These are phyloP conservation scores for Hanseniaspora mollemarum DNA, from an alignment of 805 yeast genomes.

Conservation along the genomic window DNA sequence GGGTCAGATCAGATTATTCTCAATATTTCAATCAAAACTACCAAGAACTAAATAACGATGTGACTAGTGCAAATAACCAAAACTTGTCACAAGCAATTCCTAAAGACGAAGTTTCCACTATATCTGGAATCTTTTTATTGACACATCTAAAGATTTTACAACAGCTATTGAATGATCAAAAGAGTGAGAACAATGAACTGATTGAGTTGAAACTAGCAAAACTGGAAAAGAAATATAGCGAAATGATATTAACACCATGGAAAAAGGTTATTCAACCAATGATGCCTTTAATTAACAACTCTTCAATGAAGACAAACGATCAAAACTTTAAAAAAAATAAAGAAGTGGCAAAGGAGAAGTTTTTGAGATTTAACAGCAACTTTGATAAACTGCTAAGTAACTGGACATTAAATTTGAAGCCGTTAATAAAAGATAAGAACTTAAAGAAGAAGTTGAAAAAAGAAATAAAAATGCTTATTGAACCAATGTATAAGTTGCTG, in stretches of 20 bases:
- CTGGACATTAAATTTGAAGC: slow-evolving; percentile 35
- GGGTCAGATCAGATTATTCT: slow-evolving; percentile 1
- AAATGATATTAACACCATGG: slow-evolving; percentile 69
- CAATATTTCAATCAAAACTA: slow-evolving; percentile 10
- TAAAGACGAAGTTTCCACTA: slow-evolving; percentile 28
- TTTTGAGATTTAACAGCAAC: slow-evolving; percentile 65
- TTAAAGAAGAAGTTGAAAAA: slow-evolving; percentile 52
- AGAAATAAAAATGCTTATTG: slow-evolving; percentile 60
- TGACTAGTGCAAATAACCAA: background rate
- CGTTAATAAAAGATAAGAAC: slow-evolving; percentile 54
- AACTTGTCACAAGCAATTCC: background rate
- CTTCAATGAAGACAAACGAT: slow-evolving; percentile 52
- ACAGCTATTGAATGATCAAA: slow-evolving; percentile 36
- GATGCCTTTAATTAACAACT: slow-evolving; percentile 9
- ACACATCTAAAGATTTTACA: slow-evolving; percentile 67
- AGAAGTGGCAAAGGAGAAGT: slow-evolving; percentile 74
- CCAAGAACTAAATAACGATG: background rate
- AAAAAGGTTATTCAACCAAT: slow-evolving; percentile 54
- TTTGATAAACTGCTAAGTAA: slow-evolving; percentile 66
- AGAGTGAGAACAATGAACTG: slow-evolving; percentile 37
- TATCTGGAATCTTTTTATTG: slow-evolving; percentile 57
- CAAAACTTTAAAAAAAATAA: slow-evolving; percentile 56
- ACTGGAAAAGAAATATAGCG: slow-evolving; percentile 61
- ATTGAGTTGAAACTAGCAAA: slow-evolving; percentile 57
- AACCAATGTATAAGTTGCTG: slow-evolving; percentile 76